Percentiles rank a stretch among this genome's conserved stretches.
phyloP scores from a whole-genome alignment of 371 early-diverging fungal species.

The Quaeritorhiza haematococci region DNA sequence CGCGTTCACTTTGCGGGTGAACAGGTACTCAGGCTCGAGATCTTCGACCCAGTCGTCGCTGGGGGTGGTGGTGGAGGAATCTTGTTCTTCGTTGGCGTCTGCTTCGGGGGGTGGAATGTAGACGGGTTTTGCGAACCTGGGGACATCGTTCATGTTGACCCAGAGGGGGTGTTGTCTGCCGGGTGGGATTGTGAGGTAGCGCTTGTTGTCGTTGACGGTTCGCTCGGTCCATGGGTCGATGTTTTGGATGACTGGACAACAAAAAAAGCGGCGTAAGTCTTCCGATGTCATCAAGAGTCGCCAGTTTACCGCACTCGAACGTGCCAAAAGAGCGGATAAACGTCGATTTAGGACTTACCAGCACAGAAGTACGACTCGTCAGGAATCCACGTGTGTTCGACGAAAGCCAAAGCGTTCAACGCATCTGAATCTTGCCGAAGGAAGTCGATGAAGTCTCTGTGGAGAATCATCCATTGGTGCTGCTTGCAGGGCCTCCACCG shows the following conservation, averaged over 20 bases:
- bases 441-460: not conserved
- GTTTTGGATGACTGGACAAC: too few relatives aligned
- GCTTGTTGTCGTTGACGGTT: constrained; percentile 29
- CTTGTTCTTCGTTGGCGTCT: not conserved
- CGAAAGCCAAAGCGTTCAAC: not conserved
- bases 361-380: constrained; percentile 9
- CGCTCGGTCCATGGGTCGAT: too few relatives aligned
- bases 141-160: constrained; percentile 18
- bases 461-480: constrained; percentile 9
- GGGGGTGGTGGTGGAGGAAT: not conserved
- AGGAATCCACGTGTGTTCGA: constrained; percentile 8
- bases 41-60: not conserved
- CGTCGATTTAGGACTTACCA: too few relatives aligned
- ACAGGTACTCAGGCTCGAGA: constrained; percentile 24
- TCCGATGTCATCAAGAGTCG: too few relatives aligned
- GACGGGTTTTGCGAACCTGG: too few relatives aligned
- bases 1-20: constrained; percentile 30
- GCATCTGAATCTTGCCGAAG: not conserved
- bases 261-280: too few relatives aligned
- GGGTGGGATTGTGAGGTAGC: constrained; percentile 25
- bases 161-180: constrained; percentile 20
- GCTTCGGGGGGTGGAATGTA: too few relatives aligned
- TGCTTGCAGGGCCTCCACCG: constrained; percentile 10
- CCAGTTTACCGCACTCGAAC: too few relatives aligned
- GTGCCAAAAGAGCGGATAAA: too few relatives aligned